Conservation (phyloP, 2,329 filamentous ascomycete species). For the Colletotrichum incanum region DNA sequence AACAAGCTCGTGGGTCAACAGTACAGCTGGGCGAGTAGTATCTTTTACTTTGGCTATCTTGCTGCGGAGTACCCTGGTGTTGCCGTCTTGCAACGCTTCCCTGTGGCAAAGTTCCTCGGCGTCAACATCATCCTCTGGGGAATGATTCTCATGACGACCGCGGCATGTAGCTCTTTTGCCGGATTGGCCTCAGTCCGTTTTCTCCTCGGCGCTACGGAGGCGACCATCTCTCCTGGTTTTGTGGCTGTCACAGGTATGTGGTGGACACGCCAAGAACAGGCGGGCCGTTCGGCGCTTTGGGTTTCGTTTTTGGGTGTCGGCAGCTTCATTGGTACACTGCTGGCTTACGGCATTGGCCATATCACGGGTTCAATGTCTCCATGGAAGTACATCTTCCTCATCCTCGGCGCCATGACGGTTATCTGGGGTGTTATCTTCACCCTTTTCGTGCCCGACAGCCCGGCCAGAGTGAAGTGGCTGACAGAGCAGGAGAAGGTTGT, state of each 20-base stretch:
- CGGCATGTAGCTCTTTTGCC: conserved; percentile 51
- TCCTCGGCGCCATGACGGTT: conserved; percentile 52
- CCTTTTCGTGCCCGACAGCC: conserved; percentile 50
- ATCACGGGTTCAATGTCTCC: conserved; percentile 48
- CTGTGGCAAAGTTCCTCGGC: conserved; percentile 50
- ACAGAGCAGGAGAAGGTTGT: conserved; percentile 49
- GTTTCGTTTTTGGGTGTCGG: conserved; percentile 57
- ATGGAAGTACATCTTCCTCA: conserved; percentile 56
- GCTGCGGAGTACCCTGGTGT: conserved; percentile 52
- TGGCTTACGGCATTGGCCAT: conserved; percentile 54
- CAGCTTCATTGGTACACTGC: conserved; percentile 52
- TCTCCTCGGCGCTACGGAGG: conserved; percentile 56
- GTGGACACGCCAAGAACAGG: conserved; percentile 57
- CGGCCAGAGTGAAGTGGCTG: conserved; percentile 50
- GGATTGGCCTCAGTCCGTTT: conserved; percentile 55
- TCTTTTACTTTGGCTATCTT: conserved; percentile 54
- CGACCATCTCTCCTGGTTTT: conserved; percentile 53
- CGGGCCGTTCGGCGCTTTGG: conserved; percentile 55
- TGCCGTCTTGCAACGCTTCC: conserved; percentile 49
- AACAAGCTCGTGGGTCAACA: conserved; percentile 49
- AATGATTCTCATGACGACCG: conserved; percentile 50
- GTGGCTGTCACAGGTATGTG: conserved; percentile 57
- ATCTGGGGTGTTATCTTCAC: conserved; percentile 48
- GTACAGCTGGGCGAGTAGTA: conserved; percentile 52
- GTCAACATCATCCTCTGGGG: conserved; percentile 52